Evolutionary conservation across 805 yeast genomes (phyloP).

Genomic region (Pichia kluyveri): DNA sequence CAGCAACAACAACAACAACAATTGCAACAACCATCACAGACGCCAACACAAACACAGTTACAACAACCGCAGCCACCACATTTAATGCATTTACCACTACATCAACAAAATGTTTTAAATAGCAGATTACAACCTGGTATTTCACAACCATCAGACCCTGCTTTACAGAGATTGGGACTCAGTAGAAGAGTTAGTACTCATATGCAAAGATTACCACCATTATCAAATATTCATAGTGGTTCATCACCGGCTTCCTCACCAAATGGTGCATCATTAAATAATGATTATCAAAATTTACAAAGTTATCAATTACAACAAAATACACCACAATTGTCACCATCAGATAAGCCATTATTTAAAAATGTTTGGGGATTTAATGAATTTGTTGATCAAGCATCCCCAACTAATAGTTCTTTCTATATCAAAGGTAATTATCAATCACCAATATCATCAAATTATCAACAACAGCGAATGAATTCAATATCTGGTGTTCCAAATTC

Average conservation of each 20-base stretch:
- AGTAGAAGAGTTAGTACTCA: slow-evolving; percentile 2
- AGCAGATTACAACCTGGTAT: neutral
- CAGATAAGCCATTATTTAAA: slow-evolving; percentile 4
- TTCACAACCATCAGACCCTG: slow-evolving; percentile 4
- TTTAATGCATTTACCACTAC: neutral
- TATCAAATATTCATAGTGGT: too few species aligned
- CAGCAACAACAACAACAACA: too few species aligned
- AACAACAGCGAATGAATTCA: slow-evolving; percentile 2
- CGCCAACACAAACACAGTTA: too few species aligned
- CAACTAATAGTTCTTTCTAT: neutral
- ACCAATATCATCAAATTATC: neutral
- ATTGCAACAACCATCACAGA: too few species aligned
- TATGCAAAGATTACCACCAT: neutral
- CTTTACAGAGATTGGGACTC: slow-evolving; percentile 6
- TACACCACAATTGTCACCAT: neutral
- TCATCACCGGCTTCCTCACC: neutral
- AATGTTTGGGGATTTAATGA: slow-evolving; percentile 4
- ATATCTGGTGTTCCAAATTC: neutral
- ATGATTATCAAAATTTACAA: too few species aligned
- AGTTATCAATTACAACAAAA: too few species aligned
- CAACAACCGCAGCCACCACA: too few species aligned
- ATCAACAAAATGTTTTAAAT: neutral
- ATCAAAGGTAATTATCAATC: neutral
- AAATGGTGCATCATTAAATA: too few species aligned
- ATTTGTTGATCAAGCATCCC: neutral